phyloP scores from a whole-genome alignment of 495 filamentous ascomycete genomes.

The Lepidopterella palustris region DNA sequence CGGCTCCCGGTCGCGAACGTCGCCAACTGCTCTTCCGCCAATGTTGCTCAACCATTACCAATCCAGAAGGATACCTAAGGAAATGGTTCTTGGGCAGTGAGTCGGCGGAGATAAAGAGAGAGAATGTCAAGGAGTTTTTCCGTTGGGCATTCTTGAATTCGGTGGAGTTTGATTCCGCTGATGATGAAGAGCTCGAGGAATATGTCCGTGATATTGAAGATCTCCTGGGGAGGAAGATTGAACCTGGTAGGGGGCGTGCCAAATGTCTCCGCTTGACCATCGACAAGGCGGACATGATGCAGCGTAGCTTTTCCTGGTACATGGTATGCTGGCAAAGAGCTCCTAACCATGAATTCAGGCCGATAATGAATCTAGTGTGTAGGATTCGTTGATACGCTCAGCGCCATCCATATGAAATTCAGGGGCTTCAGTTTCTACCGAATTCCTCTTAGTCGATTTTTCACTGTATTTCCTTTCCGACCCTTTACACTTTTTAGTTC shows the following conservation, averaged over 20 bases:
- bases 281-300: slow-evolving; percentile 54
- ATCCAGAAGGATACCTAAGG: slow-evolving; percentile 50
- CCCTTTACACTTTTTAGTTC: slow-evolving; percentile 40
- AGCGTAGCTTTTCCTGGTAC: slow-evolving; percentile 61
- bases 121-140: slow-evolving; percentile 60
- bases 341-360: not conserved
- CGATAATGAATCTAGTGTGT: slow-evolving; percentile 26
- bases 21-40: slow-evolving; percentile 48
- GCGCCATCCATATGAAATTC: slow-evolving; percentile 39
- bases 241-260: slow-evolving; percentile 48
- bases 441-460: slow-evolving; percentile 31
- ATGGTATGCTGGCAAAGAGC: slow-evolving; percentile 33
- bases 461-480: slow-evolving; percentile 50
- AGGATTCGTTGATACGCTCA: slow-evolving; percentile 44
- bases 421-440: slow-evolving; percentile 41
- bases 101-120: slow-evolving; percentile 51
- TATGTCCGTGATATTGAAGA: slow-evolving; percentile 48
- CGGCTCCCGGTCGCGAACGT: slow-evolving; percentile 37
- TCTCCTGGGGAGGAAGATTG: slow-evolving; percentile 42
- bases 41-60: slow-evolving; percentile 48
- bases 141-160: slow-evolving; percentile 54
- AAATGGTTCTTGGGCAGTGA: slow-evolving; percentile 61
- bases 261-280: slow-evolving; percentile 54
- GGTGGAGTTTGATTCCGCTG: slow-evolving; percentile 32
- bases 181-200: slow-evolving; percentile 53